A percentile compares a stretch with the other conserved stretches of the same genome.
phyloP scores from a whole-genome alignment of 148 eudicot genomes.

The Nepenthes mirabilis region DNA sequence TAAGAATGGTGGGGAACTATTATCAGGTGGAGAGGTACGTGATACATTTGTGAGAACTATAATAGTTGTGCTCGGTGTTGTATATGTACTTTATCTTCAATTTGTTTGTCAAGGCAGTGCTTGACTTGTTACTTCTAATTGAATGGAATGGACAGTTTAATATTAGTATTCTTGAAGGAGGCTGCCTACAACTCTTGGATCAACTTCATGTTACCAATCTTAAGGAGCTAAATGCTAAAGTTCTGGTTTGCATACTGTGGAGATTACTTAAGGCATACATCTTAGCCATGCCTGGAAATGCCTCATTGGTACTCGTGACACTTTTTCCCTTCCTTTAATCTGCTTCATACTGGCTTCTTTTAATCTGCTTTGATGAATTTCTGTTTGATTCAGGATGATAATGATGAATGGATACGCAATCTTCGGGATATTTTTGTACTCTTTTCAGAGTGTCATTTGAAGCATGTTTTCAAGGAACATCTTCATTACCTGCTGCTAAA shows the following conservation, averaged over 20 bases:
- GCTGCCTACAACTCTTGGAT: slow-evolving; percentile 33
- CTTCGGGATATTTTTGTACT: slow-evolving; percentile 50
- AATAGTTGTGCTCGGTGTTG: no score
- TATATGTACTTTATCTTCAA: not conserved
- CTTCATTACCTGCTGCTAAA: slow-evolving; percentile 31
- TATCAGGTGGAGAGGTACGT: slow-evolving; percentile 35
- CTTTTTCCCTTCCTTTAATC: not conserved
- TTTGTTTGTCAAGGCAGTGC: not conserved
- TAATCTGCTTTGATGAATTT: slow-evolving; percentile 3
- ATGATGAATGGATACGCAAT: slow-evolving; percentile 30
- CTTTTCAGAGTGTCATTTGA: slow-evolving; percentile 40
- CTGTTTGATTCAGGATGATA: slow-evolving; percentile 31
- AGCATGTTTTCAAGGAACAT: slow-evolving; percentile 53
- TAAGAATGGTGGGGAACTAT: slow-evolving; percentile 16
- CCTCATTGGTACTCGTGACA: slow-evolving; percentile 26
- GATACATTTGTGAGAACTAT: not conserved
- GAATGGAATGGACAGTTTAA: slow-evolving; percentile 20
- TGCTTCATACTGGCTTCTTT: not conserved
- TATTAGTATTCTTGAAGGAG: slow-evolving; percentile 29
- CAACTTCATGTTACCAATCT: slow-evolving; percentile 24
- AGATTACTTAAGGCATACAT: slow-evolving; percentile 35
- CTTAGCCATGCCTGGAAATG: slow-evolving; percentile 27
- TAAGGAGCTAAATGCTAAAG: slow-evolving; percentile 40
- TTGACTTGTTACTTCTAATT: not conserved
- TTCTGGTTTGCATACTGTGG: slow-evolving; percentile 57